A percentile compares a stretch with the other conserved stretches of the same genome.
These are phyloP conservation scores for Daedaleopsis nitida DNA, from an alignment of 768 basidiomycete genomes.

Conservation along the genomic window DNA sequence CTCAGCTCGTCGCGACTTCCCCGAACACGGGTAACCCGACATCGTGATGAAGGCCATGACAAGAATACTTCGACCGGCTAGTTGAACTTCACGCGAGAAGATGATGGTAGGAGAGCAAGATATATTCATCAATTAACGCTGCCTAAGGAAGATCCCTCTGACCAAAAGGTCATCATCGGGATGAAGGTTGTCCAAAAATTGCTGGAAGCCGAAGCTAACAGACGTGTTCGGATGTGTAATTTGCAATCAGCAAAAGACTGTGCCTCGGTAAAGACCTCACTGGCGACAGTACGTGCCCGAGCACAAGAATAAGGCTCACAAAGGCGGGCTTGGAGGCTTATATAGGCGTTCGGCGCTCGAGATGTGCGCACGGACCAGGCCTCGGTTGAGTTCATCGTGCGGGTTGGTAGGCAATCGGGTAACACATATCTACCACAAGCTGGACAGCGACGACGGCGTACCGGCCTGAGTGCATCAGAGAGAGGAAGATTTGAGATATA, in stretches of 20 bases:
- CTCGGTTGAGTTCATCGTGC: neutral
- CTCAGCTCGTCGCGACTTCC: slow-evolving; percentile 75
- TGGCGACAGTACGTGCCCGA: slow-evolving; percentile 94
- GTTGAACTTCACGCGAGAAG: neutral
- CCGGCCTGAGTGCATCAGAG: no score
- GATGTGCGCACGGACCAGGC: slow-evolving; percentile 56
- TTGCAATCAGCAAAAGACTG: slow-evolving; percentile 97
- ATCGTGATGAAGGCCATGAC: slow-evolving; percentile 96
- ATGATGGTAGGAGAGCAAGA: slow-evolving; percentile 6
- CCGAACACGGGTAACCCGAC: slow-evolving; percentile 84
- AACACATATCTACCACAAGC: no score
- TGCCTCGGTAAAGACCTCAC: slow-evolving; percentile 96
- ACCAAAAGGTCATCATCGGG: slow-evolving; percentile 18
- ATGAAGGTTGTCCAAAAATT: slow-evolving; percentile 76
- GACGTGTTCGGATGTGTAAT: slow-evolving; percentile 97
- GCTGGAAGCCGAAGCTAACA: slow-evolving; percentile 84
- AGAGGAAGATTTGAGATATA: no score
- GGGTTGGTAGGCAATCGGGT: neutral
- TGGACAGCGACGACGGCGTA: no score
- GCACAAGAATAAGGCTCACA: slow-evolving; percentile 68
- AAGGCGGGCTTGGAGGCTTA: slow-evolving; percentile 28
- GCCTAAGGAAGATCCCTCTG: slow-evolving; percentile 13
- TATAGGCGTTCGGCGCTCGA: slow-evolving; percentile 36
- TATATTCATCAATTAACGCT: slow-evolving; percentile 6
- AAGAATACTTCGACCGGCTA: no score